These are phyloP conservation scores for Apostasia shenzhenica DNA, from an alignment of 106 monocot genomes.

Conservation along the genomic window DNA sequence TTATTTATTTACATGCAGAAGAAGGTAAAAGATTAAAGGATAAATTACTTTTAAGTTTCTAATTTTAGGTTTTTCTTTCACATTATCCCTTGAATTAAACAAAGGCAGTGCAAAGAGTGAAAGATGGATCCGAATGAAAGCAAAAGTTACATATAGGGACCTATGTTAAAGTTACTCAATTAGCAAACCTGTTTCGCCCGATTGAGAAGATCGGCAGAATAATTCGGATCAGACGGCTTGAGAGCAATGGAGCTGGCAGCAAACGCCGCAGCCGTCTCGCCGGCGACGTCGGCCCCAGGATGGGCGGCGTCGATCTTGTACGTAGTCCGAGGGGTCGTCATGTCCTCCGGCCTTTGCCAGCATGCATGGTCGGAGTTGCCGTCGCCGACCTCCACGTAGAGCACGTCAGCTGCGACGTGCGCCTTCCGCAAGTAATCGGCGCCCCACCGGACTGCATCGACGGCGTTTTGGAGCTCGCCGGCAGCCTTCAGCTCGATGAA, in stretches of 20 bases:
- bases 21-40: too few species aligned
- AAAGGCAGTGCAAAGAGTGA: too few species aligned
- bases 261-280: slow-evolving; percentile 56
- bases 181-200: slow-evolving; percentile 39
- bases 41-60: too few species aligned
- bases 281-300: slow-evolving; percentile 59
- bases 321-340: slow-evolving; percentile 51
- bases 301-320: slow-evolving; percentile 22
- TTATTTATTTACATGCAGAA: too few species aligned
- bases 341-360: slow-evolving; percentile 79
- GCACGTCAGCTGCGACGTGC: slow-evolving; percentile 20
- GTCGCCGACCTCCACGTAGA: slow-evolving; percentile 71
- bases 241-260: slow-evolving; percentile 59
- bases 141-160: too few species aligned
- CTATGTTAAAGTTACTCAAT: too few species aligned
- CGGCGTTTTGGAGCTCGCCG: slow-evolving; percentile 41
- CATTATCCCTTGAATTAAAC: too few species aligned
- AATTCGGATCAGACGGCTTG: slow-evolving; percentile 5
- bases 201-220: slow-evolving; percentile 24
- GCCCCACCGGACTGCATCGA: slow-evolving; percentile 57
- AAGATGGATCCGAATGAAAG: too few species aligned
- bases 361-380: slow-evolving; percentile 73
- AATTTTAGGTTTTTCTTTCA: too few species aligned
- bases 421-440: slow-evolving; percentile 63
- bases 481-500: slow-evolving; percentile 2